Percentiles rank a stretch among this genome's conserved stretches.
phyloP scores from a whole-genome alignment of 1,139 yeast genomes.

The Debaryomyces udenii region DNA sequence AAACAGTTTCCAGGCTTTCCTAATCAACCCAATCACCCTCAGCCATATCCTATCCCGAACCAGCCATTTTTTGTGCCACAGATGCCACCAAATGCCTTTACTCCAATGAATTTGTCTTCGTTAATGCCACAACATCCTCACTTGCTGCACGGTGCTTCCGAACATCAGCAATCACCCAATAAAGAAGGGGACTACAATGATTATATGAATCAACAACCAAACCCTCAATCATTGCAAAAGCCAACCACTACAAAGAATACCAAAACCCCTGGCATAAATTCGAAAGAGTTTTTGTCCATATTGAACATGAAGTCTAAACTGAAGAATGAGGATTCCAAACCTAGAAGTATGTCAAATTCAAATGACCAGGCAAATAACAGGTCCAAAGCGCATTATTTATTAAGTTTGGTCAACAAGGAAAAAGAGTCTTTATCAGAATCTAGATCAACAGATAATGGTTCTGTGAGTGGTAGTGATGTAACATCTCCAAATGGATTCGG shows the following conservation, averaged over 20 bases:
- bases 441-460: constrained; percentile 1
- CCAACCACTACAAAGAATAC: constrained; percentile 38
- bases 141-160: constrained; percentile 13
- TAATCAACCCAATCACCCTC: constrained; percentile 16
- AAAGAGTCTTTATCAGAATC: constrained; percentile 3
- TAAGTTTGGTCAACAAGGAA: constrained; percentile 38
- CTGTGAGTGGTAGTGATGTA: neutral
- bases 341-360: neutral
- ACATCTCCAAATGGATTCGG: constrained; percentile 3
- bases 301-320: constrained; percentile 36
- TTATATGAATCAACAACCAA: constrained; percentile 34
- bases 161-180: constrained; percentile 7
- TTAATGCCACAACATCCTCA: constrained; percentile 8
- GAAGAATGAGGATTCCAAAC: constrained; percentile 20
- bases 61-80: constrained; percentile 12
- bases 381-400: constrained; percentile 42
- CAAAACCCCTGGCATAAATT: constrained; percentile 41
- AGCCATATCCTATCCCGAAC: constrained; percentile 13
- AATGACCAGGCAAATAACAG: constrained; percentile 26
- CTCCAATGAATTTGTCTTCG: constrained; percentile 11
- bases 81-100: constrained; percentile 9
- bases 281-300: constrained; percentile 56
- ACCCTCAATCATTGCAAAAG: constrained; percentile 46
- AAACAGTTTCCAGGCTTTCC: constrained; percentile 28
- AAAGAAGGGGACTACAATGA: constrained; percentile 6